Evolutionary conservation across 164 flowering plant species (phyloP).

Genomic region (Aristolochia fimbriata): DNA sequence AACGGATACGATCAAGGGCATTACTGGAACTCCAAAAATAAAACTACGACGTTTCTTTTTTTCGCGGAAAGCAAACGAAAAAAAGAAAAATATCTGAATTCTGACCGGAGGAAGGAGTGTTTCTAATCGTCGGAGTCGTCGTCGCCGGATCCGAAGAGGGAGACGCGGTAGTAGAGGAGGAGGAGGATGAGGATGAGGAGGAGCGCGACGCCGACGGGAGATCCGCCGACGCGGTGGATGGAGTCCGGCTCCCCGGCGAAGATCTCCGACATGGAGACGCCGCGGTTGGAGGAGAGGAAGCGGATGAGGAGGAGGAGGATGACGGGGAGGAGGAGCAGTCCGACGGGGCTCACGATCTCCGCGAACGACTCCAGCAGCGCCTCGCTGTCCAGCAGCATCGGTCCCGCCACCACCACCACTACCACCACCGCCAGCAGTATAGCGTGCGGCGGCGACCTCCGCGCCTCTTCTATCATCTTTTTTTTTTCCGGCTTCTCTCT

Average conservation of each 20-base stretch:
- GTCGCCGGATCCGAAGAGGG: constrained; percentile 58
- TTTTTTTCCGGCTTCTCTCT: not conserved
- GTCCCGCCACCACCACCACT: constrained; percentile 29
- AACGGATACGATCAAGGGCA: too few relatives aligned
- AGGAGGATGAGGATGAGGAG: constrained; percentile 53
- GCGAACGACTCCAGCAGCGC: constrained; percentile 50
- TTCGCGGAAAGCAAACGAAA: not conserved
- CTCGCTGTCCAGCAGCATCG: constrained; percentile 36
- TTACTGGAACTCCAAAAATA: too few relatives aligned
- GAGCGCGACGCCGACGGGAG: constrained; percentile 81
- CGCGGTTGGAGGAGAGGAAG: constrained; percentile 74
- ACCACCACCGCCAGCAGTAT: constrained; percentile 51
- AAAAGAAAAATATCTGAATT: not conserved
- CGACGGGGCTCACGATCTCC: constrained; percentile 53
- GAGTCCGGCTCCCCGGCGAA: constrained; percentile 73
- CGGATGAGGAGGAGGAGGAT: constrained; percentile 61
- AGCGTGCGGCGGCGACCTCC: constrained; percentile 58
- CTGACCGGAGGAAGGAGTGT: not conserved
- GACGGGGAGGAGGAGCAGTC: constrained; percentile 63
- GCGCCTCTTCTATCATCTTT: constrained; percentile 23
- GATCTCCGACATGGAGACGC: constrained; percentile 33
- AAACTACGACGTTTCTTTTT: too few relatives aligned
- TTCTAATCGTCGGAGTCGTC: constrained; percentile 18
- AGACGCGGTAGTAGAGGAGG: constrained; percentile 51
- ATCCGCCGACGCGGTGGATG: constrained; percentile 79